These are phyloP conservation scores for Candida manassasensis DNA, from an alignment of 805 yeast genomes.

Conservation along the genomic window DNA sequence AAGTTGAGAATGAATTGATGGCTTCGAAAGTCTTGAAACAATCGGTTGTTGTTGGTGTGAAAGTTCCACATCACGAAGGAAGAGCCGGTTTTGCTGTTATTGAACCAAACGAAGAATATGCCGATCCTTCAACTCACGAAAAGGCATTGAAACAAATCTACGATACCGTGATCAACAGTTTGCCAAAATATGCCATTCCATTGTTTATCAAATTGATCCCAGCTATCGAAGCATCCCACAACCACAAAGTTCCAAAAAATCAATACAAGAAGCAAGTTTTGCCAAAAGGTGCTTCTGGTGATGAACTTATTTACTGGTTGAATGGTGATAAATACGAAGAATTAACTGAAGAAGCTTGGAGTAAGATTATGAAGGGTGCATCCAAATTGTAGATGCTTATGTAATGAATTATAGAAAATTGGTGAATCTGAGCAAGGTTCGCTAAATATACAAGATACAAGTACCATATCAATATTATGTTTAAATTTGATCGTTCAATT, in stretches of 20 bases:
- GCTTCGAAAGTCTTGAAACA: slow-evolving; percentile 48
- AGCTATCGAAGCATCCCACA: slow-evolving; percentile 64
- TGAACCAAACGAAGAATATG: slow-evolving; percentile 42
- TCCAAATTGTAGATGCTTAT: slow-evolving; percentile 27
- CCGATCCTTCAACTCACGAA: slow-evolving; percentile 28
- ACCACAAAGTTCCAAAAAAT: slow-evolving; percentile 76
- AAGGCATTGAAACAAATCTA: slow-evolving; percentile 26
- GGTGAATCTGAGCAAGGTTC: no score
- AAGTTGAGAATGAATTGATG: slow-evolving; percentile 76
- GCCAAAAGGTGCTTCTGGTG: slow-evolving; percentile 60
- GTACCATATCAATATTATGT: no score
- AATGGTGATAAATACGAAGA: slow-evolving; percentile 50
- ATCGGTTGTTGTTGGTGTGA: slow-evolving; percentile 82
- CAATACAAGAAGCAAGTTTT: slow-evolving; percentile 60
- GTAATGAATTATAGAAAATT: background rate
- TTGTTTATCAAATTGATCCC: slow-evolving; percentile 67
- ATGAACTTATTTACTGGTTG: slow-evolving; percentile 69
- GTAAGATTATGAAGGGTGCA: slow-evolving; percentile 29
- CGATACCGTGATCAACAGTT: slow-evolving; percentile 28
- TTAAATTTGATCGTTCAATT: no score
- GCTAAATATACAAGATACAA: no score
- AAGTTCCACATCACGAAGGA: slow-evolving; percentile 86
- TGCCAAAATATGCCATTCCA: slow-evolving; percentile 87
- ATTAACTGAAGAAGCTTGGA: slow-evolving; percentile 58
- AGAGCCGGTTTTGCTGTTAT: slow-evolving; percentile 88